Conservation (phyloP, 805 yeast species). For the Zygosaccharomyces rouxii region DNA sequence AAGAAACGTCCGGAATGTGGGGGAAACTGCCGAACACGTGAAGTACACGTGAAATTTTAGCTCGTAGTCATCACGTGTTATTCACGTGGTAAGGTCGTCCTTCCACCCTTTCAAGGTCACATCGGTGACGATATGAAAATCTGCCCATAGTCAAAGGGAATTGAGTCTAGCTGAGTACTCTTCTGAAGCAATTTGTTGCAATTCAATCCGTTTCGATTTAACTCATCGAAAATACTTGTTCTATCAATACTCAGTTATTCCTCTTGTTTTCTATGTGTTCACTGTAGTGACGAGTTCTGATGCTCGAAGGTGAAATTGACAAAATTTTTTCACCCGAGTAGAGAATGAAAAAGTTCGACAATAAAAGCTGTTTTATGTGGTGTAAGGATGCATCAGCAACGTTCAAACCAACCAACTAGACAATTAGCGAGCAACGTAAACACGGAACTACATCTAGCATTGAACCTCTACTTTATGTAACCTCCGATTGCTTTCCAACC, state of each 20-base stretch:
- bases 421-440: neutral
- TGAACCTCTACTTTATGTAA: neutral
- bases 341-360: constrained; percentile 10
- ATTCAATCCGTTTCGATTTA: no score
- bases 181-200: no score
- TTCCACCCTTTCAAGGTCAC: no score
- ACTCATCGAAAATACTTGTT: no score
- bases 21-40: neutral
- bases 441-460: neutral
- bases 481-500: neutral
- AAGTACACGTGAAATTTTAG: neutral
- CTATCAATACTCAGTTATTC: no score
- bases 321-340: constrained; percentile 13
- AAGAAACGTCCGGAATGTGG: neutral
- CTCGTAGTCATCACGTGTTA: no score
- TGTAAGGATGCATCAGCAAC: constrained; percentile 30
- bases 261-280: no score
- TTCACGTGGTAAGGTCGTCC: no score
- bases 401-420: constrained; percentile 8
- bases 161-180: no score
- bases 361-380: constrained; percentile 35
- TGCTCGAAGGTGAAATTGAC: neutral
- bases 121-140: no score
- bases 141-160: no score
- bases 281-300: no score